A percentile compares a stretch with the other conserved stretches of the same genome.
These are phyloP conservation scores for Aquilaria yunnanensis DNA, from an alignment of 345 rosid genomes.

Conservation along the genomic window DNA sequence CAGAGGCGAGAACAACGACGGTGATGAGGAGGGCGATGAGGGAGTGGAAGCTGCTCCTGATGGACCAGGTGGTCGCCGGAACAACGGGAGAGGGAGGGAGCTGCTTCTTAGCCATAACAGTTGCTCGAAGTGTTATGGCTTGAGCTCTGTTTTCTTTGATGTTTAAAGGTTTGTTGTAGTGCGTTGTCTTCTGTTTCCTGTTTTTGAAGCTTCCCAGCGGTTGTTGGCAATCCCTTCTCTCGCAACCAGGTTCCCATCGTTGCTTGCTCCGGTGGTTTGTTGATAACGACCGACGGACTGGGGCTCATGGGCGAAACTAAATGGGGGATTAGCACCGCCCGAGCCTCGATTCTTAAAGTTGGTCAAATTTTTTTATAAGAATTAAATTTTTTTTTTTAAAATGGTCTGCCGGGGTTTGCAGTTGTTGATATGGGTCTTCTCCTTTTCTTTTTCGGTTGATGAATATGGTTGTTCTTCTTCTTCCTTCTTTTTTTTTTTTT, in stretches of 20 bases:
- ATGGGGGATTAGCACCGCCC: no score
- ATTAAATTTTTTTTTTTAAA: no score
- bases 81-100: constrained; percentile 14
- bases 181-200: neutral
- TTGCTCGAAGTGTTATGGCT: constrained; percentile 8
- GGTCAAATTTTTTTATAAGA: no score
- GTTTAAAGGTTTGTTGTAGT: no score
- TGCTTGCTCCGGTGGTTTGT: constrained; percentile 18
- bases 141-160: neutral
- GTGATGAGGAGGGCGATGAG: constrained; percentile 55
- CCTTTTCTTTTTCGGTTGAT: no score
- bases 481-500: no score
- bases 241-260: constrained; percentile 4
- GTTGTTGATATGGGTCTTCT: no score
- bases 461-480: no score
- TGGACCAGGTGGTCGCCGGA: constrained; percentile 24
- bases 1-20: constrained; percentile 33
- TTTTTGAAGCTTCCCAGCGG: constrained; percentile 17
- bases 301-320: neutral
- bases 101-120: constrained; percentile 34
- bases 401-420: no score
- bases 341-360: no score
- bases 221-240: constrained; percentile 14
- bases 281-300: constrained; percentile 19
- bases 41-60: constrained; percentile 55